Conservation (phyloP, 768 basidiomycete genomes). For the Lepiota subincarnata region DNA sequence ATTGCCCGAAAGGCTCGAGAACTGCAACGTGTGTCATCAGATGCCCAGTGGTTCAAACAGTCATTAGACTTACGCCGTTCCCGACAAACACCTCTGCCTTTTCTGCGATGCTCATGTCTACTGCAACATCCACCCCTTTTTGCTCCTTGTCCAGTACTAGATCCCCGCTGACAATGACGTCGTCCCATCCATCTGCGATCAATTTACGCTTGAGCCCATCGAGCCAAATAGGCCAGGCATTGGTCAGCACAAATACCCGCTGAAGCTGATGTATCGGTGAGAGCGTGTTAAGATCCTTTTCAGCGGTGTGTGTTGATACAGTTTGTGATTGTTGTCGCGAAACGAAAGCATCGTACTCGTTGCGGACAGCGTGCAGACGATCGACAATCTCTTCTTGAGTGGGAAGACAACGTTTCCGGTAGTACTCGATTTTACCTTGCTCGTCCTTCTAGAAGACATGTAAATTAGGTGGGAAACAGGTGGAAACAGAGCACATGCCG, state of each 20-base stretch:
- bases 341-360: slow-evolving; percentile 22
- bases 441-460: slow-evolving; percentile 6
- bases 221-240: slow-evolving; percentile 44
- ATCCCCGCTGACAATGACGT: slow-evolving; percentile 35
- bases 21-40: slow-evolving; percentile 20
- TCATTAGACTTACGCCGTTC: slow-evolving; percentile 46
- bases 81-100: slow-evolving; percentile 57
- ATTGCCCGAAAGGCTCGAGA: slow-evolving; percentile 49
- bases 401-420: slow-evolving; percentile 41
- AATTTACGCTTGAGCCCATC: slow-evolving; percentile 33
- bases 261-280: slow-evolving; percentile 4
- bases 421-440: slow-evolving; percentile 25
- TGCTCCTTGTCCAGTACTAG: slow-evolving; percentile 42
- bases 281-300: background rate
- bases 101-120: slow-evolving; percentile 60
- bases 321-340: background rate
- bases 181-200: slow-evolving; percentile 45
- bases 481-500: background rate
- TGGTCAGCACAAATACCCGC: slow-evolving; percentile 48
- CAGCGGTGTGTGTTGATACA: background rate
- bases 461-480: background rate
- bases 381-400: slow-evolving; percentile 36
- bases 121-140: slow-evolving; percentile 43
- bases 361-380: slow-evolving; percentile 30
- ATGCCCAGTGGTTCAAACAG: slow-evolving; percentile 6